Evolutionary conservation across 192 early-diverging fungal species (phyloP), one percentile per base, ranked within the genome.

Genomic region (Coemansia sp.): DNA sequence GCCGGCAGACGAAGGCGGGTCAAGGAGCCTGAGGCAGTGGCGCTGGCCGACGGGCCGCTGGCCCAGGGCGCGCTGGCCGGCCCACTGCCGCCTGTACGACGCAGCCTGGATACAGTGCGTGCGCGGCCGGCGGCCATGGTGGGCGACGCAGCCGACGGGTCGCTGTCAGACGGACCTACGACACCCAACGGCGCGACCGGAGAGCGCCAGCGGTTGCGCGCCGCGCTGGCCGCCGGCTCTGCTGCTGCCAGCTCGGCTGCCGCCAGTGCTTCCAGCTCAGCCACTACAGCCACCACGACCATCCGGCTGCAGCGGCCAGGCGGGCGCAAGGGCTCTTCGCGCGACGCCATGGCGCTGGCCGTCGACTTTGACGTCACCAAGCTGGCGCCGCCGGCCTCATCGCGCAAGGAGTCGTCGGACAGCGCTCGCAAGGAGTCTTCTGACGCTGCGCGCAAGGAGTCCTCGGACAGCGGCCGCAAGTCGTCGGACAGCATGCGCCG

Each of bases 271-370:
- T 47, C 21, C 43, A n/a, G n/a, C n/a, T n/a, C n/a, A n/a, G n/a
- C n/a, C n/a, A n/a, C n/a, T n/a, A n/a, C n/a, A n/a, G 64, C 24
- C 58, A 61, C 9, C 46, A 39, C 52, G 42, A 81, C 62, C 51
- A 81, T 62, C 67, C 81, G 69, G 60, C 63, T 61, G 71, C 82
- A 57, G 78, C 82, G 55, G 52, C 80, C 62, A 46, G 66, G 24
- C 61, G 73, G 40, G 77, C 78, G 53, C 41, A 82, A 61, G 69
- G 68, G 68, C 2, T 77, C 73, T 30, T 66, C 68, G 25, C 59
- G 73, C 19, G 73, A 77, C 27, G 73, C 73, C 2, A 64, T 77
- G 39, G 73, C 73, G 15, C 64, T 77, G 30, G 73, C 64, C 15
- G 70, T 76, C 22, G 73, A 77, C 30, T 77, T 77, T 71, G 73